phyloP scores from a whole-genome alignment of 768 basidiomycete genomes.

The Kwoniella bestiolae region DNA sequence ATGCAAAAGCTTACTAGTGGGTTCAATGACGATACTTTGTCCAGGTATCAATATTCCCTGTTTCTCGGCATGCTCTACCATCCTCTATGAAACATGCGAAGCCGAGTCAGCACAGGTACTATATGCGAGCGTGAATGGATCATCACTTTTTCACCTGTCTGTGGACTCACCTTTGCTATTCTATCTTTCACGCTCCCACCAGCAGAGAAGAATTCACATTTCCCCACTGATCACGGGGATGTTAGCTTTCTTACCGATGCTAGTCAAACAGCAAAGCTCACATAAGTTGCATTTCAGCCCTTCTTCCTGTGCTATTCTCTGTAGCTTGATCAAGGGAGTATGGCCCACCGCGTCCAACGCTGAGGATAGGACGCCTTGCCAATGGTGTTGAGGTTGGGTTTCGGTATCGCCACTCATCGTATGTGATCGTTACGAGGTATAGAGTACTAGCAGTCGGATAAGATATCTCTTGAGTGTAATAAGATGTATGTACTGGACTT shows the following conservation, averaged over 20 bases:
- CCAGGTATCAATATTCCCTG: conserved; percentile 82
- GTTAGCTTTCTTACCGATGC: neutral
- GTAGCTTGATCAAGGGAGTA: conserved; percentile 86
- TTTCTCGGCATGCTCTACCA: conserved; percentile 92
- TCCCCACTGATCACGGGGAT: conserved; percentile 68
- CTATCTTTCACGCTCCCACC: conserved; percentile 96
- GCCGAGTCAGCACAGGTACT: neutral
- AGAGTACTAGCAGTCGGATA: no score
- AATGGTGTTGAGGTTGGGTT: conserved; percentile 43
- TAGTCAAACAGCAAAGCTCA: conserved; percentile 59
- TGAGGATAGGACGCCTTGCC: conserved; percentile 66
- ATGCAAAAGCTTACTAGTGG: conserved; percentile 60
- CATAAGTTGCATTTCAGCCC: conserved; percentile 86
- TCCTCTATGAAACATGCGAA: conserved; percentile 63
- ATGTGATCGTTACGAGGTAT: neutral
- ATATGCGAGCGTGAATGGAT: conserved; percentile 7
- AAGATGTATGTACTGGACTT: no score
- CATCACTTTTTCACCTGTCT: neutral
- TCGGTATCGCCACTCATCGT: conserved; percentile 21
- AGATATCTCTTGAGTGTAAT: no score
- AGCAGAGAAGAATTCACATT: conserved; percentile 84
- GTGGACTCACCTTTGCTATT: conserved; percentile 70
- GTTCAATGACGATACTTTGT: conserved; percentile 89
- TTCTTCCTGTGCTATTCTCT: conserved; percentile 73
- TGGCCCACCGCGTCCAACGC: conserved; percentile 85